Evolutionary conservation across 169 alveolate species (phyloP).

Genomic region (Cryptosporidium meleagridis): DNA sequence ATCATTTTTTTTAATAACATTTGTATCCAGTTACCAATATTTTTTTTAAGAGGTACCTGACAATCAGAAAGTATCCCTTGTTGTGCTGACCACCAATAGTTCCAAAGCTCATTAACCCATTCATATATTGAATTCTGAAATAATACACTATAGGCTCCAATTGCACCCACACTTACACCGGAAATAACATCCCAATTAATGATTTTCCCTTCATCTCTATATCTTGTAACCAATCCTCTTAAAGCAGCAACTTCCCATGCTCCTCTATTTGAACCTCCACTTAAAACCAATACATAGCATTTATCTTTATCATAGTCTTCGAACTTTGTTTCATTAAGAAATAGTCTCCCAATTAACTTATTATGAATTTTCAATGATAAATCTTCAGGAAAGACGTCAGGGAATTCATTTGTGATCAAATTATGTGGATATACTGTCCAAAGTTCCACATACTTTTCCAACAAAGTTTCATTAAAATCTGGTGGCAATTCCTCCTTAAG

Average conservation of each 20-base stretch:
- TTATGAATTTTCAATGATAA: conserved; percentile 23
- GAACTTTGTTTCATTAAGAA: conserved; percentile 1
- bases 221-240: conserved; percentile 49
- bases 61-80: conserved; percentile 64
- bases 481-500: conserved; percentile 42
- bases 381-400: conserved; percentile 51
- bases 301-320: conserved; percentile 47
- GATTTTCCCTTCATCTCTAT: conserved; percentile 41
- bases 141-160: conserved; percentile 54
- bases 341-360: conserved; percentile 2
- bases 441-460: conserved; percentile 24
- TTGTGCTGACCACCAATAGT: conserved; percentile 72
- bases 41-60: conserved; percentile 54
- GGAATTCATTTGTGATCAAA: conserved; percentile 27
- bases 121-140: conserved; percentile 41
- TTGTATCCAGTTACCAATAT: conserved; percentile 65
- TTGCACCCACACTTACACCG: conserved; percentile 74
- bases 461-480: neutral
- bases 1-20: conserved; percentile 66
- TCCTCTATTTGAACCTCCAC: conserved; percentile 75
- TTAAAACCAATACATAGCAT: conserved; percentile 53
- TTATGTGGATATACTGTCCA: conserved; percentile 74
- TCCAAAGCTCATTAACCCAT: conserved; percentile 69
- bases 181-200: conserved; percentile 70
- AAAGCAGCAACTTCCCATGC: conserved; percentile 75